phyloP scores from a whole-genome alignment of 805 yeast genomes.

The Novakomyces olei region DNA sequence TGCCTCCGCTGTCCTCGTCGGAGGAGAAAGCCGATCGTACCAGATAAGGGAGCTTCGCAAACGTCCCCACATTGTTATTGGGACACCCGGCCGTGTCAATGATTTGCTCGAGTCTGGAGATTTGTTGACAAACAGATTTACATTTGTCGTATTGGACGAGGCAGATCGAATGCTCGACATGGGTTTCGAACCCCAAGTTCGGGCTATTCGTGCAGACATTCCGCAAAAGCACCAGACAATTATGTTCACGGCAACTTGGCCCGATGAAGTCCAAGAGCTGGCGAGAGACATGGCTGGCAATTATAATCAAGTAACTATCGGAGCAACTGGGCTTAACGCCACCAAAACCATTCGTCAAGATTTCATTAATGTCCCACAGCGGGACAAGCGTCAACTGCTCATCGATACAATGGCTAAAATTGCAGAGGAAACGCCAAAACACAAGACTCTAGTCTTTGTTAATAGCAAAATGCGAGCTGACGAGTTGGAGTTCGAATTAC shows the following conservation, averaged over 20 bases:
- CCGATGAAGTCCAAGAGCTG: slow-evolving; percentile 79
- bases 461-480: no score
- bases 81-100: slow-evolving; percentile 76
- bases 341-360: no score
- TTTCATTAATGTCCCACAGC: no score
- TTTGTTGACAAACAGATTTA: slow-evolving; percentile 52
- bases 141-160: slow-evolving; percentile 87
- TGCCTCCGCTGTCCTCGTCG: slow-evolving; percentile 72
- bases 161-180: slow-evolving; percentile 97
- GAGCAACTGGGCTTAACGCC: no score
- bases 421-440: no score
- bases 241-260: slow-evolving; percentile 90
- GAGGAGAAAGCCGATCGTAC: slow-evolving; percentile 97
- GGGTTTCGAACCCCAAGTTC: slow-evolving; percentile 91
- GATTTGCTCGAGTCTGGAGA: slow-evolving; percentile 93
- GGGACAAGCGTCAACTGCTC: no score
- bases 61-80: slow-evolving; percentile 83
- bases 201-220: slow-evolving; percentile 58
- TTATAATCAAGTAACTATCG: no score
- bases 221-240: slow-evolving; percentile 65
- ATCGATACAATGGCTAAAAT: no score
- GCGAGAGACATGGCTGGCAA: no score
- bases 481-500: no score
- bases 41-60: slow-evolving; percentile 85
- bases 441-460: no score